These are phyloP conservation scores for Aspergillus olivimuriae DNA, from an alignment of 495 filamentous ascomycete species.

Conservation along the genomic window DNA sequence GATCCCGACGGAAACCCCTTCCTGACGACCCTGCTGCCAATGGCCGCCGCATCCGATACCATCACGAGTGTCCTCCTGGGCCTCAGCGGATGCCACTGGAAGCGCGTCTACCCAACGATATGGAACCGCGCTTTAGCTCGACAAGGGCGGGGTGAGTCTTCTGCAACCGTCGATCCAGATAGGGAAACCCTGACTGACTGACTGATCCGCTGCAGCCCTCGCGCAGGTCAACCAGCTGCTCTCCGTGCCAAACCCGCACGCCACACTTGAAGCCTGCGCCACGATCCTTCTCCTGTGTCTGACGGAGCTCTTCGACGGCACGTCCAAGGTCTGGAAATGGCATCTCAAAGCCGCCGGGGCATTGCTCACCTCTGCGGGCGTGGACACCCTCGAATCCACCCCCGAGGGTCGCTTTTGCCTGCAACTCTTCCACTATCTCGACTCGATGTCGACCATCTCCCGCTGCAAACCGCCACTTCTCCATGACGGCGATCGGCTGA, in stretches of 20 bases:
- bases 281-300: slow-evolving; percentile 22
- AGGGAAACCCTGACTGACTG: no score
- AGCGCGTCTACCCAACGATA: slow-evolving; percentile 22
- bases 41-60: slow-evolving; percentile 20
- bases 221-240: slow-evolving; percentile 16
- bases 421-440: slow-evolving; percentile 23
- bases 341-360: slow-evolving; percentile 25
- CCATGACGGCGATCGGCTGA: slow-evolving; percentile 11
- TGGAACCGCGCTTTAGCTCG: slow-evolving; percentile 20
- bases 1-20: slow-evolving; percentile 24
- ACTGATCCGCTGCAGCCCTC: slow-evolving; percentile 18
- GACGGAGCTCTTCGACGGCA: slow-evolving; percentile 22
- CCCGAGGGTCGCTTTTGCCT: slow-evolving; percentile 21
- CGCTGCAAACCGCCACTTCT: slow-evolving; percentile 24
- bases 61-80: slow-evolving; percentile 23
- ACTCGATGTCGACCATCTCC: slow-evolving; percentile 28
- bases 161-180: neutral
- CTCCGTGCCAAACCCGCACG: slow-evolving; percentile 10
- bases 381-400: slow-evolving; percentile 9
- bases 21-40: slow-evolving; percentile 18
- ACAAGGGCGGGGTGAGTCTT: slow-evolving; percentile 17
- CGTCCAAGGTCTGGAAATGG: slow-evolving; percentile 25
- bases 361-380: slow-evolving; percentile 18
- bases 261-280: slow-evolving; percentile 18
- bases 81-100: slow-evolving; percentile 26